Base-by-base conservation (phyloP, 2,329 filamentous ascomycete genomes). In the Exophiala sp. region DNA sequence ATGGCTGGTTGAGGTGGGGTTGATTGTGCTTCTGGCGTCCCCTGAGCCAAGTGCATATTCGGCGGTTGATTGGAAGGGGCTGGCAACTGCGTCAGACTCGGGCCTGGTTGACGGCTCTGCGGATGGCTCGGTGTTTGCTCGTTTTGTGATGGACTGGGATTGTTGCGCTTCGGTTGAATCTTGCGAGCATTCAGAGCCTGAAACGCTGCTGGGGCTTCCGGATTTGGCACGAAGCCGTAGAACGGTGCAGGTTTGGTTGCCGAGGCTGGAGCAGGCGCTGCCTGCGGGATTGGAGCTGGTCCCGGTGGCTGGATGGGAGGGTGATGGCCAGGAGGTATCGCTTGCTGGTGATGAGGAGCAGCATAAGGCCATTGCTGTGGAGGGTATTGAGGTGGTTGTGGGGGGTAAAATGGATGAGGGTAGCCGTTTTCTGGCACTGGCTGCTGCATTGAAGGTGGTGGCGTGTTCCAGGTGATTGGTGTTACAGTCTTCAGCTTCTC, bases 181-280 rank as follows among this genome's bases (percentile, higher is more conserved):
- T 29, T 29, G 2, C 24, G 24, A 4, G 24, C 24, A 4, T 29
- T 29, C 24, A 29, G 7, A 29, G 24, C 24, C 7, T 29, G 24
- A 4, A 29, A 29, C 7, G 36, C 21, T 9, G 41, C 11, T 2
- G 45, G 32, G 16, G 48, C 45, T n/a, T 20, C 36, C 2, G 54
- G 54, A 43, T 45, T 52, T 16, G 49, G 54, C 21, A 56, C 50
- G 40, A 56, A 56, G n/a, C 43, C 54, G 29, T 56, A 56, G 12
- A 45, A 12, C n/a, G 53, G 53, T 14, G 48, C 21, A 24, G 18
- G n/a, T 32, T 33, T 24, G 7, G 24, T 5, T 29, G 24, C 24
- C 24, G 24, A 29, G 5, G 7, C 24, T 5, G 24, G 7, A 4
- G 5, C 5, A 5, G 35, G 35, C 5, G 35, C 10, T 7, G 35